Conservation (phyloP, 2,329 filamentous ascomycete species). For the Venturia nashicola region DNA sequence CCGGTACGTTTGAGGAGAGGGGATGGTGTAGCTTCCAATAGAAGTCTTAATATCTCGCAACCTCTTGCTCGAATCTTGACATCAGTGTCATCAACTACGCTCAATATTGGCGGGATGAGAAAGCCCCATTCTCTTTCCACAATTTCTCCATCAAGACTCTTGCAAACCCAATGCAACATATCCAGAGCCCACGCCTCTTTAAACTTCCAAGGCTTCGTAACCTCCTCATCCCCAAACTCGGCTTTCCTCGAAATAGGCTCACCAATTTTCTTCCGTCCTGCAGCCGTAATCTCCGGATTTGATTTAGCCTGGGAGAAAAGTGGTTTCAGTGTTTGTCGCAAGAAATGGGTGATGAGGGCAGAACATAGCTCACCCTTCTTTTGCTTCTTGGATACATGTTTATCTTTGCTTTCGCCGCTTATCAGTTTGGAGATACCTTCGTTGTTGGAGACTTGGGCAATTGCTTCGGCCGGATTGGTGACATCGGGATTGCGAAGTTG, state of each 20-base stretch:
- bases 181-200: constrained; percentile 38
- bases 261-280: constrained; percentile 39
- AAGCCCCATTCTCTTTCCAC: constrained; percentile 52
- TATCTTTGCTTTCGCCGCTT: constrained; percentile 1
- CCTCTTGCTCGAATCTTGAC: constrained; percentile 42
- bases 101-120: constrained; percentile 56
- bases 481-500: constrained; percentile 67
- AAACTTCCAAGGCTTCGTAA: constrained; percentile 49
- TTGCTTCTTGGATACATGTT: constrained; percentile 13
- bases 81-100: constrained; percentile 53
- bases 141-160: constrained; percentile 34
- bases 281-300: constrained; percentile 34
- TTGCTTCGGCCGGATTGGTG: constrained; percentile 35
- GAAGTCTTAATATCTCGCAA: constrained; percentile 38
- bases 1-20: constrained; percentile 48
- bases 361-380: constrained; percentile 36
- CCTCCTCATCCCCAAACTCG: constrained; percentile 23
- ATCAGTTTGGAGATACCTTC: background rate
- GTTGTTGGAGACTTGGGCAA: background rate
- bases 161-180: constrained; percentile 50
- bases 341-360: constrained; percentile 40
- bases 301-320: constrained; percentile 40
- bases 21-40: constrained; percentile 44
- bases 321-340: constrained; percentile 52
- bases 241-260: constrained; percentile 12